A percentile compares a stretch with the other conserved stretches of the same genome.
These are phyloP conservation scores for Medicago ruthenica DNA, from an alignment of 306 rosid genomes.

Conservation along the genomic window DNA sequence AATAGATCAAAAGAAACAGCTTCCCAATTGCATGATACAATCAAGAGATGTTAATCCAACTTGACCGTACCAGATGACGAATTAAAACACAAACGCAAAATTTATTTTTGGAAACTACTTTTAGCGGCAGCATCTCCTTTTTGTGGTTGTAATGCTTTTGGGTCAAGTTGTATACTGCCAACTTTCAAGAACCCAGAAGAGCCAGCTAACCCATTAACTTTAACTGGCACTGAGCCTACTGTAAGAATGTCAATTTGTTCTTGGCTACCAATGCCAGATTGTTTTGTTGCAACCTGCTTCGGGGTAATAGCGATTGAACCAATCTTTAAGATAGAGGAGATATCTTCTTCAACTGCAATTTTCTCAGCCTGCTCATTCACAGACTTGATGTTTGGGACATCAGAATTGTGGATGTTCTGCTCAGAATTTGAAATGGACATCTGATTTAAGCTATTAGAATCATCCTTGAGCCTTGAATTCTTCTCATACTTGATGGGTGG, in stretches of 20 bases:
- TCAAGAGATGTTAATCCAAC: conserved; percentile 29
- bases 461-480: conserved; percentile 43
- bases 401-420: conserved; percentile 47
- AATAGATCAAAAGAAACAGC: conserved; percentile 27
- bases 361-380: conserved; percentile 47
- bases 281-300: conserved; percentile 50
- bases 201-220: conserved; percentile 56
- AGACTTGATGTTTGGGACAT: conserved; percentile 20
- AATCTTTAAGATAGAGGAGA: conserved; percentile 60
- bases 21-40: conserved; percentile 27
- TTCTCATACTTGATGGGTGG: conserved; percentile 49
- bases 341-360: conserved; percentile 40
- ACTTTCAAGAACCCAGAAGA: conserved; percentile 62
- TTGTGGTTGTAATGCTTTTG: conserved; percentile 52
- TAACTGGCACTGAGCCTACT: conserved; percentile 74
- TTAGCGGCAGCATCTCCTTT: conserved; percentile 45
- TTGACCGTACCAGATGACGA: conserved; percentile 17
- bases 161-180: conserved; percentile 78
- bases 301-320: conserved; percentile 69
- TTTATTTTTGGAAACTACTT: conserved; percentile 43
- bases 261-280: conserved; percentile 39
- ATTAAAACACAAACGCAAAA: conserved; percentile 11
- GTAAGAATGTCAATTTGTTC: conserved; percentile 58
- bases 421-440: conserved; percentile 41
- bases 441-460: conserved; percentile 43